These are phyloP conservation scores for Uromyces viciae-fabae DNA, from an alignment of 1,284 basidiomycete species.

Conservation along the genomic window DNA sequence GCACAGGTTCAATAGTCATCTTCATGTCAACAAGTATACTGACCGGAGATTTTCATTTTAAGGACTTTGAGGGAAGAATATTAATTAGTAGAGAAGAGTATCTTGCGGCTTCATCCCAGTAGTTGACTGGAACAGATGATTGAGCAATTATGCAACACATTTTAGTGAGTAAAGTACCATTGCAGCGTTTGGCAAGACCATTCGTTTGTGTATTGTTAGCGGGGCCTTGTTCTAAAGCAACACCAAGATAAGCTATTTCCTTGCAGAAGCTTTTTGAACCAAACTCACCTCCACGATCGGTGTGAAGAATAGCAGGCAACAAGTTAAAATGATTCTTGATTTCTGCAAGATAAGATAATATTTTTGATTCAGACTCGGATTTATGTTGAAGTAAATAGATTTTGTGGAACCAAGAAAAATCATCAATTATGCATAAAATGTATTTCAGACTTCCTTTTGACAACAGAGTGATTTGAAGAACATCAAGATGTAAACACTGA, in stretches of 20 bases:
- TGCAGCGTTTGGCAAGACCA: neutral
- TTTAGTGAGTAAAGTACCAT: neutral
- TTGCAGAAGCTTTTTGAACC: neutral
- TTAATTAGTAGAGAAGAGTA: neutral
- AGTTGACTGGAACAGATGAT: neutral
- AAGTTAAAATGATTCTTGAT: neutral
- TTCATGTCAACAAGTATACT: neutral
- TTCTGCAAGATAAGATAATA: neutral
- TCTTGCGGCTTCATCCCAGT: neutral
- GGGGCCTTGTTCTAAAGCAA: neutral
- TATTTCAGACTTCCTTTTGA: neutral
- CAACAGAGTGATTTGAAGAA: neutral
- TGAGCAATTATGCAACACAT: too few species aligned
- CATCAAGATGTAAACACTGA: neutral
- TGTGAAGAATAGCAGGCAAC: neutral
- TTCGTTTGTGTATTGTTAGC: neutral
- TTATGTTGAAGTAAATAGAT: conserved; percentile 13
- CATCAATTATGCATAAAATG: conserved; percentile 3
- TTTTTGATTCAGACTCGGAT: neutral
- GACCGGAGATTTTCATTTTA: neutral
- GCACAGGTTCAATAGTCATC: neutral
- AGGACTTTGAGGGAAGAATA: neutral
- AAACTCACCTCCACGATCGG: conserved; percentile 18
- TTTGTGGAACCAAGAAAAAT: neutral
- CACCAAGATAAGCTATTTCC: neutral